Base-by-base conservation (phyloP, 306 rosid genomes). In the Dryas octopetala region DNA sequence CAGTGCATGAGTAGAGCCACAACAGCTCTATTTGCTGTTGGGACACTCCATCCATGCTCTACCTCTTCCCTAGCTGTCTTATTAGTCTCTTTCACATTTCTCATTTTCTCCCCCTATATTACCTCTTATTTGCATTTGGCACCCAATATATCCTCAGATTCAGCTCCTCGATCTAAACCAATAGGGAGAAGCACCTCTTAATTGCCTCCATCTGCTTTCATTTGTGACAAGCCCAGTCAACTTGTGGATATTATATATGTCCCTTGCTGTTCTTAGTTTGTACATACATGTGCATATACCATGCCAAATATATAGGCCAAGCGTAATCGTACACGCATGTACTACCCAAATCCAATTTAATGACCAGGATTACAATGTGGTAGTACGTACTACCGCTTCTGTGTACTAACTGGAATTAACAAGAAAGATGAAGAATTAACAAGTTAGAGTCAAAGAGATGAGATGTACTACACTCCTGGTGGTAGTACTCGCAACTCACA, bases 1-100 rank as follows among this genome's bases (percentile, higher is more conserved):
- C 98, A 91, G 96, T 91, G 98, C 97, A 94, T 91, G 95, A 86
- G 90, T 78, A 64, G 87, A 85, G 81, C 70, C 84, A 78, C 89
- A 82, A 87, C 95, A 83, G 73, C 51, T 40, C 19, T 59, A 12
- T 14, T 41, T 48, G 67, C 74, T 84, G 92, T 83, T 71, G 90
- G 85, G 65, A 66, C 38, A 80, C 81, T 86, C 88, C 94, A 91
- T 87, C 88, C 97, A 90, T 94, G 98, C 94, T 85, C 96, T 82
- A 84, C 60, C 87, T 81, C 65, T 86, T 91, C 93, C 94, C 38
- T 32, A 2, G 38, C 97, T 63, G 83, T 48, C 89, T 79, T 46
- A 5, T 76, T 57, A 78, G 68, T 63, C 76, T 62, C 68, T 8
- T 26, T 41, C 55, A 63, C 2, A 43, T 7, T 47, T 61, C 64